Evolutionary conservation across 805 yeast species (phyloP).

Genomic region (Cephaloascus albidus): DNA sequence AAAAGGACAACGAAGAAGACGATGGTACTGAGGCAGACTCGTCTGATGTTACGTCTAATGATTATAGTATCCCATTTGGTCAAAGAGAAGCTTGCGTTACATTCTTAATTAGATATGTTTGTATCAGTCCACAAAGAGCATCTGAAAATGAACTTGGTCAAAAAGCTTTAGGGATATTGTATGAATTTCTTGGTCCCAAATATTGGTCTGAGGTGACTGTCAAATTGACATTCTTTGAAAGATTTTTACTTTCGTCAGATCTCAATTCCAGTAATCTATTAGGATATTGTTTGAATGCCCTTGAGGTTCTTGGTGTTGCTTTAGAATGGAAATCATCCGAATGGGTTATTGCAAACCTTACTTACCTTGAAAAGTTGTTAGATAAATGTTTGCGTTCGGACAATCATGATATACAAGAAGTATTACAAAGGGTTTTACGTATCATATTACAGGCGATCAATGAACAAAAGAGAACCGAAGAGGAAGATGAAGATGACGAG

Average conservation of each 20-base stretch:
- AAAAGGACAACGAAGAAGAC: conserved; percentile 2
- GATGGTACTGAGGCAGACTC: conserved; percentile 2
- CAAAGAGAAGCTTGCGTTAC: conserved; percentile 88
- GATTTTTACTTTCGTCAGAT: conserved; percentile 74
- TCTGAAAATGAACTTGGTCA: conserved; percentile 78
- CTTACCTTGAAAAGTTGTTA: conserved; percentile 60
- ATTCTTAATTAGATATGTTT: conserved; percentile 77
- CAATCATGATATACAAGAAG: conserved; percentile 81
- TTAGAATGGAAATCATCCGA: conserved; percentile 65
- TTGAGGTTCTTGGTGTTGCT: conserved; percentile 81
- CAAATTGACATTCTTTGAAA: conserved; percentile 78
- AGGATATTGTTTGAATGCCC: conserved; percentile 80
- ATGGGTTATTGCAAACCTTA: conserved; percentile 73
- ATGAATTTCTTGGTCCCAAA: conserved; percentile 58
- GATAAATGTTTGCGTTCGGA: conserved; percentile 78
- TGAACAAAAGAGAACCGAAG: conserved; percentile 27
- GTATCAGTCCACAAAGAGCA: conserved; percentile 77
- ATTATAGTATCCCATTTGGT: conserved; percentile 58
- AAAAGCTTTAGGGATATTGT: conserved; percentile 70
- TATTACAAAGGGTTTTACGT: conserved; percentile 65
- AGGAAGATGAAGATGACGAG: conserved; percentile 51
- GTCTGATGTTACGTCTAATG: conserved; percentile 34
- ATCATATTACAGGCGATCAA: conserved; percentile 60
- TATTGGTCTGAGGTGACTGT: conserved; percentile 90
- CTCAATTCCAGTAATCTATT: conserved; percentile 56